Base-by-base conservation (phyloP, 257 asterid species). In the Anisodus tanguticus region DNA sequence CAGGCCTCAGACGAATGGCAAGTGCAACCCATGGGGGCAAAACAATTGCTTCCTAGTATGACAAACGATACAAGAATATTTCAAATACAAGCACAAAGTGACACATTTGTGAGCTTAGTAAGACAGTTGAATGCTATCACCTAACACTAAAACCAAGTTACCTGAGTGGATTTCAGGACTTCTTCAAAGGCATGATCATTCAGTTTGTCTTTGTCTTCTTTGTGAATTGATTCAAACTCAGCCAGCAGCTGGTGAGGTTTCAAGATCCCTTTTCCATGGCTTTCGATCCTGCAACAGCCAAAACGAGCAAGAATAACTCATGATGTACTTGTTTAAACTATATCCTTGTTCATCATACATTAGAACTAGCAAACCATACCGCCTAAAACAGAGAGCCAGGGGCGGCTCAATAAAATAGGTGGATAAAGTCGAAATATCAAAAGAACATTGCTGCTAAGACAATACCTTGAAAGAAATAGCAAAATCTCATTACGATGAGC, bases 1-100 rank as follows among this genome's bases (percentile, higher is more conserved):
- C 98, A 0, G 98, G 98, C 88, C 98, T 86, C 49, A 94, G 84
- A n/a, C 98, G 97, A 59, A 96, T 93, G 1, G 99, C 98, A 19
- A 96, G 95, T 10, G 95, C 99, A 83, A 96, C 97, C 98, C 99
- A 93, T 9, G 99, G 99, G 60, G 98, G 90, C 84, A 90, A 66
- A 68, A 94, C 97, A 64, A 96, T 92, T 9, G 99, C 98, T 89
- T 95, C 99, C 98, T 95, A 47, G 3, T 49, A 53, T 67, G 67
- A 13, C 11, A 11, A 82, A 67, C 22, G 9, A 31, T 79, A 67
- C 13, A 63, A 79, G 0, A 43, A 68, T 9, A 2, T 8, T 15
- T 9, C 49, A n/a, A 77, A 45, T 55, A 37, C 64, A 9, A n/a
- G 10, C 68, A 69, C 49, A 82, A 67, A 31, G 37, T 60, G 57